Evolutionary conservation across 768 basidiomycete genomes (phyloP).

Genomic region (Mycena galericulata): DNA sequence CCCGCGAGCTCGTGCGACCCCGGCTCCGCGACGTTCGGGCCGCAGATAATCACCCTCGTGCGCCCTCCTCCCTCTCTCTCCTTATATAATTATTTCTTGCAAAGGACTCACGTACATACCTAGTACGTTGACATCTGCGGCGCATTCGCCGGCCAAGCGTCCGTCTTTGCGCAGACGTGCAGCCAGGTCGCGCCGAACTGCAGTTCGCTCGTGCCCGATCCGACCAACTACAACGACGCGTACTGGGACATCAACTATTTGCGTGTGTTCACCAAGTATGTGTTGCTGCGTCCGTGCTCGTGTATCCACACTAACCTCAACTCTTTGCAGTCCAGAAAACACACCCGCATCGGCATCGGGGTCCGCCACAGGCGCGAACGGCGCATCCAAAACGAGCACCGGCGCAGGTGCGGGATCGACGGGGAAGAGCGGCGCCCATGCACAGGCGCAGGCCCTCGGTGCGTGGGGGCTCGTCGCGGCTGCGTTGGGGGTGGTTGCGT

Average conservation of each 20-base stretch:
- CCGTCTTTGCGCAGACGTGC: constrained; percentile 5
- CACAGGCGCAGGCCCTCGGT: too few relatives aligned
- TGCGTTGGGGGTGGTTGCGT: too few relatives aligned
- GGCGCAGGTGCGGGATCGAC: too few relatives aligned
- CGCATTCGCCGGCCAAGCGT: constrained; percentile 17
- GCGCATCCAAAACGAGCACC: too few relatives aligned
- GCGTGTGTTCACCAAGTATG: constrained; percentile 44
- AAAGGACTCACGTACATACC: background rate
- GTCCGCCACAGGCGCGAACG: too few relatives aligned
- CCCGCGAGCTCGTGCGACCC: constrained; percentile 69
- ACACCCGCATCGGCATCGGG: too few relatives aligned
- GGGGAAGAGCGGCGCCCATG: too few relatives aligned
- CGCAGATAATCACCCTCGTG: constrained; percentile 68
- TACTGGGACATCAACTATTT: constrained; percentile 58
- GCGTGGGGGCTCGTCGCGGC: too few relatives aligned
- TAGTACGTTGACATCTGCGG: constrained; percentile 40
- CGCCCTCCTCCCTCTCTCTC: background rate
- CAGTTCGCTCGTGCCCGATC: constrained; percentile 36
- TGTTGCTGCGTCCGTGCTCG: background rate
- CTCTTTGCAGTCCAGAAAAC: too few relatives aligned
- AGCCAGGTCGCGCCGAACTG: constrained; percentile 22
- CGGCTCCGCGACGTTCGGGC: constrained; percentile 62
- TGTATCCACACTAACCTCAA: too few relatives aligned
- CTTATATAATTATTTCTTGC: background rate
- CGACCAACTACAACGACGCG: constrained; percentile 49